Conservation (phyloP, 495 filamentous ascomycete species). For the Lasiosphaeria hispida region DNA sequence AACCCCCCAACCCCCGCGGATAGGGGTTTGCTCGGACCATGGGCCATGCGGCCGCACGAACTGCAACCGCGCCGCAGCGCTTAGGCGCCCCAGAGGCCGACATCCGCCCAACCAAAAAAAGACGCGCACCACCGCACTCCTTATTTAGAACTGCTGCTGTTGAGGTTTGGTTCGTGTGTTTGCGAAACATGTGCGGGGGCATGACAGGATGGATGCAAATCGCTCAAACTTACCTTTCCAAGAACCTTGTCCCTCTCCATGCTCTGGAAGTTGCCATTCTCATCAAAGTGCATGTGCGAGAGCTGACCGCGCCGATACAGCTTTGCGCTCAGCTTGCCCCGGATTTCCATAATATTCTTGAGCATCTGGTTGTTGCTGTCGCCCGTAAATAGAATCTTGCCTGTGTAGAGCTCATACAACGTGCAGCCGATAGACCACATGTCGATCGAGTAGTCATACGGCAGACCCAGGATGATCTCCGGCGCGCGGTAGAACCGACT, state of each 20-base stretch:
- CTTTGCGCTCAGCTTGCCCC: conserved; percentile 87
- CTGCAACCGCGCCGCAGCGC: conserved; percentile 21
- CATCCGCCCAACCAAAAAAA: conserved; percentile 17
- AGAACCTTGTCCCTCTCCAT: conserved; percentile 81
- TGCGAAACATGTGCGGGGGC: not conserved
- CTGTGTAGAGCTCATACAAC: conserved; percentile 93
- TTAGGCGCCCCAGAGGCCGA: conserved; percentile 9
- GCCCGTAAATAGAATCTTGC: conserved; percentile 94
- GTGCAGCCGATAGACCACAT: conserved; percentile 98
- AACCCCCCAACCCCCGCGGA: not conserved
- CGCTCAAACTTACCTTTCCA: conserved; percentile 58
- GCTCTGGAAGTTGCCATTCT: conserved; percentile 81
- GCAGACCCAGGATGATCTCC: conserved; percentile 94
- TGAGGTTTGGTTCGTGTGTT: conserved; percentile 2
- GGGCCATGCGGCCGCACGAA: conserved; percentile 12
- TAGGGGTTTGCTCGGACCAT: conserved; percentile 4
- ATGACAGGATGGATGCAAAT: not conserved
- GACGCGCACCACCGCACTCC: not conserved
- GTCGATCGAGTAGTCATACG: conserved; percentile 90
- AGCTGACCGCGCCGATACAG: conserved; percentile 76
- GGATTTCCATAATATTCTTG: conserved; percentile 89
- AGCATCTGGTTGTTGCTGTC: conserved; percentile 98
- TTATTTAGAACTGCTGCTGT: conserved; percentile 1
- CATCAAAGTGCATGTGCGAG: conserved; percentile 77
- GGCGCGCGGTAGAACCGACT: conserved; percentile 96